Conservation (phyloP, 495 filamentous ascomycete genomes). For the Xylaria intraflava region DNA sequence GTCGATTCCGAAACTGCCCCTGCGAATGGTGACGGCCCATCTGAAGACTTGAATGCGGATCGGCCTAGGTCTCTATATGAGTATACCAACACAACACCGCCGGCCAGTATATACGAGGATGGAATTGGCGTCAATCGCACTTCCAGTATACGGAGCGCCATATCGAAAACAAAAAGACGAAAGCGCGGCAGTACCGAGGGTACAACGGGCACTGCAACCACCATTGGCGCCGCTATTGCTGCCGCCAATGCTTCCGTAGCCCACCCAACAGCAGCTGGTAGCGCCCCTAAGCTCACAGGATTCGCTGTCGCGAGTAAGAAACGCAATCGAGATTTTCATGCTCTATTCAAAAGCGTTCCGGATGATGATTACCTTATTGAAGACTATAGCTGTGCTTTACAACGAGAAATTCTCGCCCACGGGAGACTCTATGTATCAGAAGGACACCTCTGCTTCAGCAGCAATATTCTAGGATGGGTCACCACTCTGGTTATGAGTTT, state of each 20-base stretch:
- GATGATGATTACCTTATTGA: constrained; percentile 98
- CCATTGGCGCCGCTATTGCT: constrained; percentile 61
- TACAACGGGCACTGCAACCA: constrained; percentile 30
- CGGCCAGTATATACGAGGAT: constrained; percentile 62
- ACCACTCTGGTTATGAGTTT: constrained; percentile 97
- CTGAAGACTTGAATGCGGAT: constrained; percentile 25
- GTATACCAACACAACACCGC: constrained; percentile 51
- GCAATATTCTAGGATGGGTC: constrained; percentile 97
- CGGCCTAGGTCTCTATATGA: constrained; percentile 42
- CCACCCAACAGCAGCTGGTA: constrained; percentile 50
- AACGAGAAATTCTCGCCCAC: constrained; percentile 91
- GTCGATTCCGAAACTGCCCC: constrained; percentile 21
- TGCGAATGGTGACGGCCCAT: constrained; percentile 16
- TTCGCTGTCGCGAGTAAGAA: constrained; percentile 96
- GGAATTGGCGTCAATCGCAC: constrained; percentile 61
- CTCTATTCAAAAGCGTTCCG: constrained; percentile 88
- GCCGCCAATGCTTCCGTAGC: constrained; percentile 59
- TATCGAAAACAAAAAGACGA: constrained; percentile 51
- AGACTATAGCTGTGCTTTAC: constrained; percentile 94
- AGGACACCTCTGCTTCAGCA: constrained; percentile 96
- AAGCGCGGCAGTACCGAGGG: constrained; percentile 74
- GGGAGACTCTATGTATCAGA: constrained; percentile 94
- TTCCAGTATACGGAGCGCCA: constrained; percentile 75
- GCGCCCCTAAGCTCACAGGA: constrained; percentile 73
- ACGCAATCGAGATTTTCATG: constrained; percentile 91